These are phyloP conservation scores for Panaeolus cyanescens DNA, from an alignment of 768 basidiomycete genomes.

Conservation along the genomic window DNA sequence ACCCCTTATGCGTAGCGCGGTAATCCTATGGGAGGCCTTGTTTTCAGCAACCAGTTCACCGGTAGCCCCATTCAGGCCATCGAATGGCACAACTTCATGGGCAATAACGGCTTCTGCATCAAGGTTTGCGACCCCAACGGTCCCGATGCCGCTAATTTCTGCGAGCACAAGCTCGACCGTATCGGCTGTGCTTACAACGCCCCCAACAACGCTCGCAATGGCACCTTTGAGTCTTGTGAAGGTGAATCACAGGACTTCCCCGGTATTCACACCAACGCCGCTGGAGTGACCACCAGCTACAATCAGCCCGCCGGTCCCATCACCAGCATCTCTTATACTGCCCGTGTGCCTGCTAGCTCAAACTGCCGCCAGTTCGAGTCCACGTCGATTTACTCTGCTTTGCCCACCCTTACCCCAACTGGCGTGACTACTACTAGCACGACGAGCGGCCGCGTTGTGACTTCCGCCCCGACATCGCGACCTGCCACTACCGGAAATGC, in stretches of 20 bases:
- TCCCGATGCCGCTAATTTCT: conserved; percentile 50
- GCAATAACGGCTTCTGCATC: conserved; percentile 57
- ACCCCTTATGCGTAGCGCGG: conserved; percentile 48
- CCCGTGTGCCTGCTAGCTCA: conserved; percentile 40
- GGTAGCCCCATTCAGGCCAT: conserved; percentile 51
- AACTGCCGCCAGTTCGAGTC: conserved; percentile 33
- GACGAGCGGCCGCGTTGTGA: background rate
- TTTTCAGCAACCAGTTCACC: conserved; percentile 59
- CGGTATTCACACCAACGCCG: conserved; percentile 30
- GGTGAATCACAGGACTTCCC: no score
- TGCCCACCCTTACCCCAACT: conserved; percentile 17
- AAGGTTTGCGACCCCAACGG: conserved; percentile 64
- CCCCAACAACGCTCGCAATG: conserved; percentile 59
- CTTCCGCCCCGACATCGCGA: background rate
- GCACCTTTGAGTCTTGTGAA: conserved; percentile 45
- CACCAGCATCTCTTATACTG: conserved; percentile 40
- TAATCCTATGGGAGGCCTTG: conserved; percentile 71
- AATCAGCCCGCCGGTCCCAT: conserved; percentile 46
- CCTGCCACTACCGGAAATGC: background rate
- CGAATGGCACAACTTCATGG: conserved; percentile 78
- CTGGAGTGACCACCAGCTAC: conserved; percentile 43
- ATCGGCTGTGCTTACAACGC: conserved; percentile 75
- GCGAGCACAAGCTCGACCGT: conserved; percentile 74
- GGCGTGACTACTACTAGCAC: background rate
- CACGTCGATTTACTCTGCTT: conserved; percentile 25